These are phyloP conservation scores for Melastoma candidum DNA, from an alignment of 441 rosid genomes.

Conservation along the genomic window DNA sequence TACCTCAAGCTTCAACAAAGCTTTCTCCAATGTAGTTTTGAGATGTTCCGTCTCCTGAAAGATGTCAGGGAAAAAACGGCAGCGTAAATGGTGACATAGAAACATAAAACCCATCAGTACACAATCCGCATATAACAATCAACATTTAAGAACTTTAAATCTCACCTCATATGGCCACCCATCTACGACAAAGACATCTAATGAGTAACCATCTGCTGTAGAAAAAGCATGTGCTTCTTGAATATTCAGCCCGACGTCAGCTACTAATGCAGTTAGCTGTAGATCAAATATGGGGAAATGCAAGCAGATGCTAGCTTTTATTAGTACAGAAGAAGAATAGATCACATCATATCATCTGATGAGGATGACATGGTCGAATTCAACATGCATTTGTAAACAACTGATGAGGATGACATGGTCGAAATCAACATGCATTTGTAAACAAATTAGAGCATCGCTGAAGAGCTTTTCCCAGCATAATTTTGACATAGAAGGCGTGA, in stretches of 20 bases:
- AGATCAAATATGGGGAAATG: not conserved
- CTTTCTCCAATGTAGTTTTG: constrained; percentile 44
- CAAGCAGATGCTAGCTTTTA: not conserved
- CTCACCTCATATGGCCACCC: constrained; percentile 18
- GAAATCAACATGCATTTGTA: too few relatives aligned
- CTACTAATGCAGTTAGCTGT: constrained; percentile 14
- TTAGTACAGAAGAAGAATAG: not conserved
- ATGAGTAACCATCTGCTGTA: constrained; percentile 13
- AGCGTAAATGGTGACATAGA: too few relatives aligned
- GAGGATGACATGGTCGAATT: too few relatives aligned
- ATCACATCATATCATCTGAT: not conserved
- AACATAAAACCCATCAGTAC: too few relatives aligned
- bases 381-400: too few relatives aligned
- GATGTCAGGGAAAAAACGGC: not conserved
- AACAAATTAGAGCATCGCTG: too few relatives aligned
- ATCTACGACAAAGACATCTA: constrained; percentile 18
- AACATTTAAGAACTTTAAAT: not conserved
- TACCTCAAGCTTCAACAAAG: constrained; percentile 59
- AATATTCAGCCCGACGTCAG: constrained; percentile 17
- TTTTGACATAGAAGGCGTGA: too few relatives aligned
- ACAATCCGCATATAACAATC: too few relatives aligned
- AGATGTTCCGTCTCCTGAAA: constrained; percentile 52
- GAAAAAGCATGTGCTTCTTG: constrained; percentile 18
- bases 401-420: not conserved
- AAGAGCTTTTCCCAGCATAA: too few relatives aligned